phyloP scores from a whole-genome alignment of 1,284 basidiomycete genomes.

The Cerrena zonata region DNA sequence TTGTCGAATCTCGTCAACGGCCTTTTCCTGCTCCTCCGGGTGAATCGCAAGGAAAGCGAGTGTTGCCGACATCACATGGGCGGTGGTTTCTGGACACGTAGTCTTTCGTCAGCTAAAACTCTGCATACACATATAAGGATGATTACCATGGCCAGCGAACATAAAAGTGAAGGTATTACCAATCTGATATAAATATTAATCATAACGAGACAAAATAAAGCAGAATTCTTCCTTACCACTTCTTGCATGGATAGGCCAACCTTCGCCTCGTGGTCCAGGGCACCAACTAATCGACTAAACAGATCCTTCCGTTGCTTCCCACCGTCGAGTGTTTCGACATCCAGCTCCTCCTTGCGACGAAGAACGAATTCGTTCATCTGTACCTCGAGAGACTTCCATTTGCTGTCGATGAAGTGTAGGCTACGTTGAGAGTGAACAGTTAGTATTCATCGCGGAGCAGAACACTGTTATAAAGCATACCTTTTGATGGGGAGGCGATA shows the following conservation, averaged over 20 bases:
- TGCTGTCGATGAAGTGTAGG: slow-evolving; percentile 5
- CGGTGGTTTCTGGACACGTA: slow-evolving; percentile 28
- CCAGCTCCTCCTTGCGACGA: background rate
- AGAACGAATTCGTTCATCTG: slow-evolving; percentile 4
- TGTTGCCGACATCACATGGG: slow-evolving; percentile 31
- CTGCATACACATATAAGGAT: background rate
- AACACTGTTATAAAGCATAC: background rate
- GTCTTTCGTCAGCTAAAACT: background rate
- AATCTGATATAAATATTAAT: slow-evolving; percentile 2
- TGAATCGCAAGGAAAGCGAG: slow-evolving; percentile 33
- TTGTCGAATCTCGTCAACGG: slow-evolving; percentile 27
- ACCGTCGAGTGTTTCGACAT: background rate
- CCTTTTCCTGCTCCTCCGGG: slow-evolving; percentile 33
- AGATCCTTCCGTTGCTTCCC: slow-evolving; percentile 5
- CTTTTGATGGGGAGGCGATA: slow-evolving; percentile 11
- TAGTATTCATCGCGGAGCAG: background rate
- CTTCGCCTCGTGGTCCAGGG: slow-evolving; percentile 12
- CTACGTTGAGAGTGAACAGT: background rate
- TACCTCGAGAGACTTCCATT: slow-evolving; percentile 1
- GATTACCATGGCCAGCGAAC: slow-evolving; percentile 15
- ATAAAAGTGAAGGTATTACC: slow-evolving; percentile 16
- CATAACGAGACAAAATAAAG: background rate
- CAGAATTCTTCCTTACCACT: slow-evolving; percentile 8
- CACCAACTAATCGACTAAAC: slow-evolving; percentile 10
- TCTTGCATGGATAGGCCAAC: slow-evolving; percentile 11